Percentiles rank a stretch among this genome's conserved stretches.
phyloP scores from a whole-genome alignment of 2,329 filamentous ascomycete genomes.

The Westerdykella sp. region DNA sequence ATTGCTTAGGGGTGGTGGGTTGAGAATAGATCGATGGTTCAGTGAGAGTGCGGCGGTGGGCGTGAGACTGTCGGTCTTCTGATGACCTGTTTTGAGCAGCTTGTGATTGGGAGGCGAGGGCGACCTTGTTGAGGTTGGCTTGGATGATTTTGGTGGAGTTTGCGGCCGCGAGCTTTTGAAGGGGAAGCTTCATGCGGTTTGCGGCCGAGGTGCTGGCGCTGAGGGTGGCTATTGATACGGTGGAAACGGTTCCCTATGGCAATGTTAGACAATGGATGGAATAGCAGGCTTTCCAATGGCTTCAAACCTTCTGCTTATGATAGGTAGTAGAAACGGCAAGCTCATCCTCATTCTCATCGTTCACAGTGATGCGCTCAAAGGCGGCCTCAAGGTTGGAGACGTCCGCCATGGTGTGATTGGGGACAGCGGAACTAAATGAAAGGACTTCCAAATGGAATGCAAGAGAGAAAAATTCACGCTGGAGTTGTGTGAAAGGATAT shows the following conservation, averaged over 20 bases:
- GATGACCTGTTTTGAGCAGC: conserved; percentile 48
- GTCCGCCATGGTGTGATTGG: conserved; percentile 49
- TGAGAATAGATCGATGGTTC: conserved; percentile 45
- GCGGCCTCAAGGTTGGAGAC: conserved; percentile 74
- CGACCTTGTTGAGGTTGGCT: conserved; percentile 53
- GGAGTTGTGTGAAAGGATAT: not conserved
- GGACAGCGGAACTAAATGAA: conserved; percentile 6
- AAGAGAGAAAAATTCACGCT: conserved; percentile 8
- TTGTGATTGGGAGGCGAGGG: conserved; percentile 55
- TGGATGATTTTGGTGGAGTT: conserved; percentile 50
- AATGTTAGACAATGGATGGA: conserved; percentile 10
- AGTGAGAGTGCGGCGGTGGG: conserved; percentile 37
- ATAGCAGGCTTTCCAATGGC: not conserved
- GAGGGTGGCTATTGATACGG: conserved; percentile 45
- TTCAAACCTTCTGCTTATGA: conserved; percentile 69
- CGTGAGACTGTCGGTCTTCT: conserved; percentile 24
- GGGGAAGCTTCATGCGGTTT: conserved; percentile 62
- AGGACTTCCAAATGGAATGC: conserved; percentile 6
- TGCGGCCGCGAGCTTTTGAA: conserved; percentile 81
- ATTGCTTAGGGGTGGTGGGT: conserved; percentile 46
- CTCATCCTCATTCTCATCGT: conserved; percentile 72
- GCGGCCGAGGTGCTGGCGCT: conserved; percentile 37
- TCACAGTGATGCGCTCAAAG: conserved; percentile 83
- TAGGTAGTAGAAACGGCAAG: conserved; percentile 52
- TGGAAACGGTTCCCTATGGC: conserved; percentile 42